Percentiles rank a stretch among this genome's conserved stretches.
These are phyloP conservation scores for Cyclocybe cylindracea DNA, from an alignment of 768 basidiomycete genomes.

Conservation along the genomic window DNA sequence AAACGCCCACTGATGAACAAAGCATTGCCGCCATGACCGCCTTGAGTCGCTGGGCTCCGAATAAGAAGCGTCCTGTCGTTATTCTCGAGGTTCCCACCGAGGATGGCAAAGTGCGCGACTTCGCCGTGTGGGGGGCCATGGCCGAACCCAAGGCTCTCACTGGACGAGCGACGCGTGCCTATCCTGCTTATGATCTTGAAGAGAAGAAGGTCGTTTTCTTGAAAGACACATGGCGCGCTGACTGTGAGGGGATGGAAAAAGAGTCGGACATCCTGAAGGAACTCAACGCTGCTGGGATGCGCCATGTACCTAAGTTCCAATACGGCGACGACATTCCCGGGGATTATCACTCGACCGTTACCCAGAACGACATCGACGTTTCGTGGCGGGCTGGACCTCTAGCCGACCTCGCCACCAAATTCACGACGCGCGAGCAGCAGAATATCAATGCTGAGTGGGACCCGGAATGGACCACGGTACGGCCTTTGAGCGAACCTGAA, in stretches of 20 bases:
- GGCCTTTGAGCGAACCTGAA: too few species aligned
- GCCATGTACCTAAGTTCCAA: too few species aligned
- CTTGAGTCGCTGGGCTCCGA: neutral
- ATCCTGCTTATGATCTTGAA: conserved; percentile 12
- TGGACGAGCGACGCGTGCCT: conserved; percentile 21
- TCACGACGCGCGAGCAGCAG: too few species aligned
- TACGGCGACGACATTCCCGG: too few species aligned
- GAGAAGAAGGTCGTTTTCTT: conserved; percentile 19
- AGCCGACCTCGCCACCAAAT: too few species aligned
- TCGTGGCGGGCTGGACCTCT: too few species aligned
- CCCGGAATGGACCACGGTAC: too few species aligned
- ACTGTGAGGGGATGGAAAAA: conserved; percentile 1
- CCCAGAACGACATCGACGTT: too few species aligned
- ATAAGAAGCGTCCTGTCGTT: conserved; percentile 1
- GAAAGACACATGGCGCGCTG: conserved; percentile 27
- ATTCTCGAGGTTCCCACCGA: conserved; percentile 1
- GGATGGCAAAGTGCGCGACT: neutral
- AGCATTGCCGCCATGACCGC: neutral
- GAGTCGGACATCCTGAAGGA: conserved; percentile 15
- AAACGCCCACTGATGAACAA: neutral
- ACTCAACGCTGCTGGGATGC: too few species aligned
- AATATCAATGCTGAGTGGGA: too few species aligned
- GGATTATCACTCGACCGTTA: too few species aligned
- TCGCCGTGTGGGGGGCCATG: conserved; percentile 11
- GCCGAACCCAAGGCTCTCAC: conserved; percentile 14